These are phyloP conservation scores for Leccinum variicolor DNA, from an alignment of 768 basidiomycete species.

Conservation along the genomic window DNA sequence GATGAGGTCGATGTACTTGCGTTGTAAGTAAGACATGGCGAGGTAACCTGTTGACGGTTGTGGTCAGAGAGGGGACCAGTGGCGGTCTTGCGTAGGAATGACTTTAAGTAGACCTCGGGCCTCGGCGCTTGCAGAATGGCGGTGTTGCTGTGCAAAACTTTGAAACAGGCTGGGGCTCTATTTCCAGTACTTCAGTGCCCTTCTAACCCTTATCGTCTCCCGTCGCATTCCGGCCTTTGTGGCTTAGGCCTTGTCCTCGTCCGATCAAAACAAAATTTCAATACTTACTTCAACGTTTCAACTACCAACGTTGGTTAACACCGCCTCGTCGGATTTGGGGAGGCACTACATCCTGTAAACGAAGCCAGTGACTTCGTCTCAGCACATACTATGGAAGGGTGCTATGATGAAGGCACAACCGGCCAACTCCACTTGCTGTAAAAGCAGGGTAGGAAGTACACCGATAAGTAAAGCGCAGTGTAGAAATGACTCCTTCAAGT, in stretches of 20 bases:
- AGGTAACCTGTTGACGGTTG: neutral
- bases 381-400: neutral
- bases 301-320: neutral
- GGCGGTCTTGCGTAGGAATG: neutral
- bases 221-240: too few species aligned
- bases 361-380: neutral
- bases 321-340: neutral
- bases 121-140: neutral
- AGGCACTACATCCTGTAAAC: neutral
- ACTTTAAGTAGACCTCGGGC: neutral
- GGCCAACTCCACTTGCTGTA: neutral
- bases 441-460: neutral
- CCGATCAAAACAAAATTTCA: too few species aligned
- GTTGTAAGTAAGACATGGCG: constrained; percentile 15
- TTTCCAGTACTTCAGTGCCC: too few species aligned
- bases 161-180: too few species aligned
- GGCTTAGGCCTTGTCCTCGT: too few species aligned
- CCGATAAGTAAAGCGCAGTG: neutral
- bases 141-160: neutral
- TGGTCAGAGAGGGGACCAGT: neutral
- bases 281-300: too few species aligned
- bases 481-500: neutral
- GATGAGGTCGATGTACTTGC: constrained; percentile 38
- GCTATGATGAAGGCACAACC: neutral
- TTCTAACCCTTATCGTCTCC: too few species aligned